A percentile compares a stretch with the other conserved stretches of the same genome.
Evolutionary conservation across 2,329 filamentous ascomycete genomes (phyloP).

Genomic region (Emericellopsis atlantica): DNA sequence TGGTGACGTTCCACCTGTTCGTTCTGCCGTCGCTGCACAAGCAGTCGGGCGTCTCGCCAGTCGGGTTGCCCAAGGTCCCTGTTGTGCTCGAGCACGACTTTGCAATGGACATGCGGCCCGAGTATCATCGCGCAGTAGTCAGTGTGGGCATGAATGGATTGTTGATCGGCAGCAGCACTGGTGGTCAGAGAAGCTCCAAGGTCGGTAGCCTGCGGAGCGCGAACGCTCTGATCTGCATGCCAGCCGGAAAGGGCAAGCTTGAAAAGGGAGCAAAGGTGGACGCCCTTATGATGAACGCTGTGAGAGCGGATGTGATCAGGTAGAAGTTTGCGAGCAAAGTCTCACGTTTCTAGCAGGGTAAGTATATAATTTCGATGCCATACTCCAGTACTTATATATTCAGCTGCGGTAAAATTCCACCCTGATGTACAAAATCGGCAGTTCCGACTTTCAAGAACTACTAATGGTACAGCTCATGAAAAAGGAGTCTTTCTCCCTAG

Average conservation of each 20-base stretch:
- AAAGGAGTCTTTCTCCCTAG: conserved; percentile 16
- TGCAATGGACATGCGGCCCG: conserved; percentile 62
- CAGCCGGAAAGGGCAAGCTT: conserved; percentile 49
- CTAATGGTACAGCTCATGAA: conserved; percentile 8
- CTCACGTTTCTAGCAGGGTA: background rate
- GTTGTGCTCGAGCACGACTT: conserved; percentile 65
- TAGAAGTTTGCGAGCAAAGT: background rate
- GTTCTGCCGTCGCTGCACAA: conserved; percentile 79
- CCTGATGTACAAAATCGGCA: background rate
- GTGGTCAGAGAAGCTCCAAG: conserved; percentile 76
- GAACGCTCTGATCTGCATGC: conserved; percentile 74
- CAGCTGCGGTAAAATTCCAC: background rate
- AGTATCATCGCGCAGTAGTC: conserved; percentile 83
- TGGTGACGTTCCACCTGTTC: conserved; percentile 91
- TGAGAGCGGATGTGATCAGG: conserved; percentile 10
- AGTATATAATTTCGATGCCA: background rate
- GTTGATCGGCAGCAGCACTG: conserved; percentile 69
- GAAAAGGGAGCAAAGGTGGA: conserved; percentile 59
- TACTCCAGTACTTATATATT: background rate
- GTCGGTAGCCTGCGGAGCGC: conserved; percentile 83
- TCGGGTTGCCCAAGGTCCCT: conserved; percentile 59
- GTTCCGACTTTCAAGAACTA: background rate
- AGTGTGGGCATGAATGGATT: conserved; percentile 51
- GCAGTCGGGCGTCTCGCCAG: conserved; percentile 53
- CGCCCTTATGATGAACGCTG: conserved; percentile 62